Percentiles rank a stretch among this genome's conserved stretches.
These are phyloP conservation scores for Candida piceae DNA, from an alignment of 805 yeast species.

Conservation along the genomic window DNA sequence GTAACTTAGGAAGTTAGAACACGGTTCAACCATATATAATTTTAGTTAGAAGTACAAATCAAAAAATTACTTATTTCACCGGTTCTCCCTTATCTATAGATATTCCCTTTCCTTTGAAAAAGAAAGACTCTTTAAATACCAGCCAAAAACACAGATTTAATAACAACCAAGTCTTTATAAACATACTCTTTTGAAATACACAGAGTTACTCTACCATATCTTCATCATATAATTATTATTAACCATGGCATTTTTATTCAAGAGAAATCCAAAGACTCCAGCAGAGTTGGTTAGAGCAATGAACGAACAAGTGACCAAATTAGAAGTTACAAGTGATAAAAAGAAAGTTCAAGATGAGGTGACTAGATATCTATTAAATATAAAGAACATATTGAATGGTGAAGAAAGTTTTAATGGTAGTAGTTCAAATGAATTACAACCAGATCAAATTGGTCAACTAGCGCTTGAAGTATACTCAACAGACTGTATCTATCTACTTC, in stretches of 20 bases:
- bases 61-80: no score
- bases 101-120: background rate
- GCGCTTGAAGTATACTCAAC: conserved; percentile 75
- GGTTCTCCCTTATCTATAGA: no score
- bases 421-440: conserved; percentile 32
- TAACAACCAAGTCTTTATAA: no score
- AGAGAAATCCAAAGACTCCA: conserved; percentile 86
- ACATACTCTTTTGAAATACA: no score
- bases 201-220: no score
- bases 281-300: conserved; percentile 73
- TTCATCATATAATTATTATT: background rate
- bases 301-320: conserved; percentile 65
- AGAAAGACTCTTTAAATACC: background rate
- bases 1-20: no score
- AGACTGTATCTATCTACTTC: conserved; percentile 61
- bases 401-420: conserved; percentile 48
- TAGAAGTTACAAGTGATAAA: conserved; percentile 41
- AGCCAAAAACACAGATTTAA: no score
- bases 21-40: no score
- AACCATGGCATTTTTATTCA: conserved; percentile 82
- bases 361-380: conserved; percentile 55
- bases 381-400: conserved; percentile 50
- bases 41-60: no score
- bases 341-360: conserved; percentile 66
- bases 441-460: conserved; percentile 69